phyloP scores from a whole-genome alignment of 345 rosid genomes.

The Eucalyptus caleyi region DNA sequence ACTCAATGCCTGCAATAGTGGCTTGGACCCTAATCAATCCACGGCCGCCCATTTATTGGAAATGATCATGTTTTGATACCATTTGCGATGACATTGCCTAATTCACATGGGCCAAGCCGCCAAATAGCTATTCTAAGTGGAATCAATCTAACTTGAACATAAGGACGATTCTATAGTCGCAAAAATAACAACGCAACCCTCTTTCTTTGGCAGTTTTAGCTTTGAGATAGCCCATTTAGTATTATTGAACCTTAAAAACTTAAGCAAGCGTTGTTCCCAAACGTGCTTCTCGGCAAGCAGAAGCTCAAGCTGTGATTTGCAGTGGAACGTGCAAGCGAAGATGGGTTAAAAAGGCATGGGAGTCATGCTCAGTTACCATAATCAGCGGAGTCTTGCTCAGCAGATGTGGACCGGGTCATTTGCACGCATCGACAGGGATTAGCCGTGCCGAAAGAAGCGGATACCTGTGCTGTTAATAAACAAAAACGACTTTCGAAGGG shows the following conservation, averaged over 20 bases:
- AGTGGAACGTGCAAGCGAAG: neutral
- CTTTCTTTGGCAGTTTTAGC: neutral
- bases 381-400: neutral
- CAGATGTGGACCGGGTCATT: neutral
- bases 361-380: neutral
- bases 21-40: neutral
- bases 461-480: neutral
- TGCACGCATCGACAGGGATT: neutral
- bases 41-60: neutral
- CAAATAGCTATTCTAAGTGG: neutral
- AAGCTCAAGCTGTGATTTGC: neutral
- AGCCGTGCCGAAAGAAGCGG: neutral
- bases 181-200: neutral
- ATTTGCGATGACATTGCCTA: neutral
- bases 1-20: neutral
- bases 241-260: neutral
- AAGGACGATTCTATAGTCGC: neutral
- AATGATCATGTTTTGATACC: neutral
- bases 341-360: neutral
- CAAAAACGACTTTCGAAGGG: neutral
- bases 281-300: neutral
- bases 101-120: neutral
- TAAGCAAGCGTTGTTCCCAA: neutral
- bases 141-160: neutral
- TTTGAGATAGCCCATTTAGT: neutral